phyloP scores from a whole-genome alignment of 169 alveolate species.

The Babesia sp. region DNA sequence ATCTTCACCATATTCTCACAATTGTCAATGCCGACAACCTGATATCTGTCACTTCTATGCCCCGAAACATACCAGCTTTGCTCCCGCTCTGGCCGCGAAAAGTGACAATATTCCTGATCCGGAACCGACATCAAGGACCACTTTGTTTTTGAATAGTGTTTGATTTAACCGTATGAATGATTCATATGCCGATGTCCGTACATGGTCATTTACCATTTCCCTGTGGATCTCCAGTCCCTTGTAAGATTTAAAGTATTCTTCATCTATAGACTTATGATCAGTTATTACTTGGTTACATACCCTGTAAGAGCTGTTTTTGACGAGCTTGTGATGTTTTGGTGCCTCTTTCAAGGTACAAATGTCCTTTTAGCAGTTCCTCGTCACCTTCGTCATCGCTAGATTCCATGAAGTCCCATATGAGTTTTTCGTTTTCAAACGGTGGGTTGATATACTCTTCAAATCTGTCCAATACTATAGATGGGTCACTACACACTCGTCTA shows the following conservation, averaged over 20 bases:
- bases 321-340: constrained; percentile 6
- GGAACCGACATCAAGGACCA: constrained; percentile 95
- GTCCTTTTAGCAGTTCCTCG: constrained; percentile 5
- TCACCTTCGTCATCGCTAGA: constrained; percentile 61
- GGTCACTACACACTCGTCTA: constrained; percentile 16
- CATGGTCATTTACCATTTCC: constrained; percentile 90
- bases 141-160: constrained; percentile 82
- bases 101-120: constrained; percentile 95
- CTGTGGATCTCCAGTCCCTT: constrained; percentile 87
- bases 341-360: constrained; percentile 11
- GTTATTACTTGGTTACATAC: neutral
- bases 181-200: constrained; percentile 88
- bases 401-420: constrained; percentile 68
- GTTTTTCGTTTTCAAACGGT: constrained; percentile 58
- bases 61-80: constrained; percentile 90
- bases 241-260: constrained; percentile 87
- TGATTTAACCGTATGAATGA: constrained; percentile 81
- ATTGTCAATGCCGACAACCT: constrained; percentile 89
- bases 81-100: constrained; percentile 95
- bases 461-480: constrained; percentile 62
- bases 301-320: neutral
- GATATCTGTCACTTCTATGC: constrained; percentile 52
- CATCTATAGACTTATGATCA: constrained; percentile 23
- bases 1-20: constrained; percentile 87
- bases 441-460: constrained; percentile 80